Evolutionary conservation across 306 rosid genomes (phyloP), one percentile per base, ranked within the genome.

Genomic region (Luffa acutangula): DNA sequence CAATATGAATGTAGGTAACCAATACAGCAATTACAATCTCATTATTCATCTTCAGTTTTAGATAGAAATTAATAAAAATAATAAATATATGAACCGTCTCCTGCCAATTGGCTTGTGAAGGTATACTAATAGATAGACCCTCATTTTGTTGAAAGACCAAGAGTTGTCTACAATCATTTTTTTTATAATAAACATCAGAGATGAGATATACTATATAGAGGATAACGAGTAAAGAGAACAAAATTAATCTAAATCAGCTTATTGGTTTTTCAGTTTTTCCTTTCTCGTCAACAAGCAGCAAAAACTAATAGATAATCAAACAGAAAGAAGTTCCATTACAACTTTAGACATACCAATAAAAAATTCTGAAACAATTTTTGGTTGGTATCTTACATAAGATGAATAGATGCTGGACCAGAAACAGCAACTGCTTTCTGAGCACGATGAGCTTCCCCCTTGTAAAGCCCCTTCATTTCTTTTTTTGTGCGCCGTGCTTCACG

Each of bases 401-500:
- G 99, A 65, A 88, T 85, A 66, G 99, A 87, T 69, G 99, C 82
- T 66, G 94, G 93, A 71, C 93, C 93, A 75, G 94, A 82, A 82
- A 84, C 77, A 33, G 96, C 98, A 85, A 93, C 98, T 34, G 81
- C 85, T 90, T 84, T 96, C 80, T 91, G 99, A 45, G 98, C 98
- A 70, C 85, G 89, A 53, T 86, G 93, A 21, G 97, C 87, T 85
- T 96, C 98, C 56, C 84, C 74, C 82, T 64, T 90, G 83, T 91
- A 96, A 82, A 93, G 96, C 78, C 53, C 98, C 78, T 90, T 96
- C 87, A 75, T 84, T 84, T 96, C 99, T 45, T 93, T 96, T 73
- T 96, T 96, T 14, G 66, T 37, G 9, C 90, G 94, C 25, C 99
- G 89, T 39, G 99, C 93, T 73, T 86, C 99, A 1, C 92, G 93